Evolutionary conservation across 768 basidiomycete genomes (phyloP).

Genomic region (Strobilomyces dryophilus): DNA sequence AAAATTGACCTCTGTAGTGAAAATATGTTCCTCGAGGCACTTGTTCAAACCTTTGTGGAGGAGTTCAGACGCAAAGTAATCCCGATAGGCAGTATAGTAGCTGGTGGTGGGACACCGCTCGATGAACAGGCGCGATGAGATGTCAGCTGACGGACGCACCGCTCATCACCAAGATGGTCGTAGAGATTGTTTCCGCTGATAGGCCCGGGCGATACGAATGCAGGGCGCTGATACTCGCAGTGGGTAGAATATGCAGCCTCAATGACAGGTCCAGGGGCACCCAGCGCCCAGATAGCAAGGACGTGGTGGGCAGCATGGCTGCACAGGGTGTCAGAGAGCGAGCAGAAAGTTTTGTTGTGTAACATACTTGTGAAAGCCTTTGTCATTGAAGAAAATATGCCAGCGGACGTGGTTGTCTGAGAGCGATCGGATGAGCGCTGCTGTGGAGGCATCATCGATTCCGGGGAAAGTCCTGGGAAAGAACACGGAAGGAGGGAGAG

Average conservation of each 20-base stretch:
- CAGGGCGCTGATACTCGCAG: conserved; percentile 35
- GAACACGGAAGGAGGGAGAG: too few relatives aligned
- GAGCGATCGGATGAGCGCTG: not conserved
- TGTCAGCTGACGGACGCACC: conserved; percentile 32
- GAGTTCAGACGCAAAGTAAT: conserved; percentile 47
- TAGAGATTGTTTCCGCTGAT: conserved; percentile 40
- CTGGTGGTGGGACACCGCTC: conserved; percentile 27
- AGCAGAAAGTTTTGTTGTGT: not conserved
- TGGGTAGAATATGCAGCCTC: conserved; percentile 41
- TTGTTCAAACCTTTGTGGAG: conserved; percentile 38
- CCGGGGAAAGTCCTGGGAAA: too few relatives aligned
- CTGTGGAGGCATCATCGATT: too few relatives aligned
- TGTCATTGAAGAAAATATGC: conserved; percentile 51
- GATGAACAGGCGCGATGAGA: not conserved
- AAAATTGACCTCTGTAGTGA: conserved; percentile 47
- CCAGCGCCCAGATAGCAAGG: conserved; percentile 57
- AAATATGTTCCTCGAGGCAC: conserved; percentile 54
- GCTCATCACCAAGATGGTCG: conserved; percentile 54
- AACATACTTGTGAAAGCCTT: conserved; percentile 31
- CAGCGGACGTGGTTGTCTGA: conserved; percentile 35
- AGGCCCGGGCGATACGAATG: conserved; percentile 24
- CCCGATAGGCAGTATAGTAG: conserved; percentile 56
- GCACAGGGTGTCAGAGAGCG: conserved; percentile 13
- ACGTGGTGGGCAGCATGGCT: conserved; percentile 58
- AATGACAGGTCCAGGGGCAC: conserved; percentile 42